A percentile compares a stretch with the other conserved stretches of the same genome.
Conservation (phyloP, 2,329 filamentous ascomycete species). For the Seiridium unicorne region DNA sequence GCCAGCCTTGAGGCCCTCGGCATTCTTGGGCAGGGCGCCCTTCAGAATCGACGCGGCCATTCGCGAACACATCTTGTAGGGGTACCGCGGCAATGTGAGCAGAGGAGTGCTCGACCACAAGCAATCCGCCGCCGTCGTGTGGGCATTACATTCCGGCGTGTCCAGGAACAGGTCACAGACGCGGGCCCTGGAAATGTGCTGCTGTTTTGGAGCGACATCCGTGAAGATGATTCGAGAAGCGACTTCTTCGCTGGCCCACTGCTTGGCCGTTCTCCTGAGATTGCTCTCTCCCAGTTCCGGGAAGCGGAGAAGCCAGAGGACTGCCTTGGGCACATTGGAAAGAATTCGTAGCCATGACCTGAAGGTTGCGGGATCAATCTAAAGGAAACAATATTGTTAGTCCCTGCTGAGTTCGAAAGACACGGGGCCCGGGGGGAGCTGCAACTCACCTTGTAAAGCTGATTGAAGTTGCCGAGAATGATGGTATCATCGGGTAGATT, state of each 20-base stretch:
- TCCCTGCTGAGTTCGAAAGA: background rate
- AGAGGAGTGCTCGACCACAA: conserved; percentile 95
- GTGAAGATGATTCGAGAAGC: conserved; percentile 90
- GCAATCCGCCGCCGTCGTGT: conserved; percentile 95
- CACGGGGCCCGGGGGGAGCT: background rate
- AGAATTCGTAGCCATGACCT: conserved; percentile 94
- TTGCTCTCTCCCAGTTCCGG: conserved; percentile 90
- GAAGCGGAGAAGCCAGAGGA: conserved; percentile 95
- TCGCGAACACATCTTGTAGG: conserved; percentile 98
- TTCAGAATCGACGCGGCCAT: conserved; percentile 95
- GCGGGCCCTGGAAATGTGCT: conserved; percentile 88
- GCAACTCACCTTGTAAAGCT: conserved; percentile 84
- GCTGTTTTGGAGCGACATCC: conserved; percentile 91
- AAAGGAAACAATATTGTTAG: background rate
- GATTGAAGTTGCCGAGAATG: conserved; percentile 97
- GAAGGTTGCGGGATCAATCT: conserved; percentile 98
- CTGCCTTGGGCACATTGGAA: conserved; percentile 77
- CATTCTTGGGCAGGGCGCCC: conserved; percentile 75
- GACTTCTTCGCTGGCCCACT: conserved; percentile 83
- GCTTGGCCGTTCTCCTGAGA: conserved; percentile 72
- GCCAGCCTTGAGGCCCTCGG: conserved; percentile 66
- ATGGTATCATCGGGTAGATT: conserved; percentile 76
- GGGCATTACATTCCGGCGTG: conserved; percentile 96
- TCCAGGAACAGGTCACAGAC: conserved; percentile 95
- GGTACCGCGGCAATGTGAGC: conserved; percentile 84